A percentile compares a stretch with the other conserved stretches of the same genome.
phyloP scores from a whole-genome alignment of 129 eudicot genomes.

The Lactuca sativa region DNA sequence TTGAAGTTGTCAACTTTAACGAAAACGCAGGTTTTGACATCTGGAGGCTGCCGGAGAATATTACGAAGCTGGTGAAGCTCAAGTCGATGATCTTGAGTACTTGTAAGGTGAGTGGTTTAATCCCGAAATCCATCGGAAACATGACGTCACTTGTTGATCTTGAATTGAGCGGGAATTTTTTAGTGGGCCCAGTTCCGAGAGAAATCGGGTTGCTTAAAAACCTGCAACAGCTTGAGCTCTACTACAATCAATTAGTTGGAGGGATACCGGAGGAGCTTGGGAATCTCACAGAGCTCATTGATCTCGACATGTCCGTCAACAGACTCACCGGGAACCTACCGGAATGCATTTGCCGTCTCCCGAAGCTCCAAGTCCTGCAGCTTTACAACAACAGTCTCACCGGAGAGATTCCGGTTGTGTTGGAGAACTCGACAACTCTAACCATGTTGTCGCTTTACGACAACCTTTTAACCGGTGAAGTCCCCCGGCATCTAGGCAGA shows the following conservation, averaged over 20 bases:
- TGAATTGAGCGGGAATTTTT: slow-evolving; percentile 66
- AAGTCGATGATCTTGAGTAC: slow-evolving; percentile 52
- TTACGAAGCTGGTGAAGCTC: slow-evolving; percentile 53
- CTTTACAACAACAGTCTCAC: slow-evolving; percentile 78
- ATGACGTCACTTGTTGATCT: slow-evolving; percentile 81
- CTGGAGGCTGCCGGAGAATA: slow-evolving; percentile 60
- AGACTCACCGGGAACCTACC: slow-evolving; percentile 57
- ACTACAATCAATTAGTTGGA: slow-evolving; percentile 67
- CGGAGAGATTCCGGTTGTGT: slow-evolving; percentile 61
- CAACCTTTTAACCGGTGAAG: slow-evolving; percentile 65
- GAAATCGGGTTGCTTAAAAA: slow-evolving; percentile 60
- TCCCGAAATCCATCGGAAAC: slow-evolving; percentile 73
- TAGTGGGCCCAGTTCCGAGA: slow-evolving; percentile 55
- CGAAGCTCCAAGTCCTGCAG: slow-evolving; percentile 60
- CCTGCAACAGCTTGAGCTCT: slow-evolving; percentile 64
- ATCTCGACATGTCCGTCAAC: slow-evolving; percentile 78
- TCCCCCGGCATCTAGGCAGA: slow-evolving; percentile 64
- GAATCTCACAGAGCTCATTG: slow-evolving; percentile 58
- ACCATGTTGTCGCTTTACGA: slow-evolving; percentile 58
- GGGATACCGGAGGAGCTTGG: slow-evolving; percentile 74
- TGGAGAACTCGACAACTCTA: slow-evolving; percentile 55
- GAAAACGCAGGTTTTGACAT: slow-evolving; percentile 54
- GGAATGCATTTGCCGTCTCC: slow-evolving; percentile 61
- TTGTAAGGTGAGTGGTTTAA: slow-evolving; percentile 53
- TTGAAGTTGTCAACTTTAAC: slow-evolving; percentile 61